Percentiles rank a stretch among this genome's conserved stretches.
phyloP scores from a whole-genome alignment of 73 alveolate species.

The Paramecium pentaurelia region DNA sequence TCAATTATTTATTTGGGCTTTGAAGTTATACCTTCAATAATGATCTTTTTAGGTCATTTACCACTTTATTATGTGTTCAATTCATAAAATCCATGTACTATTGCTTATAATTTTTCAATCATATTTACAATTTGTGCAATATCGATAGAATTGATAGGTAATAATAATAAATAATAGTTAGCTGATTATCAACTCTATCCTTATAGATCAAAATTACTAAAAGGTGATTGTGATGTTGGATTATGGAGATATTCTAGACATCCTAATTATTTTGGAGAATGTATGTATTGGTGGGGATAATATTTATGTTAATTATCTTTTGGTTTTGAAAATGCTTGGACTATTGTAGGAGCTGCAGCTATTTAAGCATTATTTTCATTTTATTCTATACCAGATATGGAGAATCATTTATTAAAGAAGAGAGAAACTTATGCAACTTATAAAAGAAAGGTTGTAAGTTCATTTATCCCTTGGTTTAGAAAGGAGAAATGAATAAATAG shows the following conservation, averaged over 20 bases:
- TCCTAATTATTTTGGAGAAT: slow-evolving; percentile 80
- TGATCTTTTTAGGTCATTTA: slow-evolving; percentile 56
- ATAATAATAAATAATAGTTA: background rate
- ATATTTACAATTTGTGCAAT: background rate
- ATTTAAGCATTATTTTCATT: slow-evolving; percentile 11
- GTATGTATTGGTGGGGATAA: slow-evolving; percentile 75
- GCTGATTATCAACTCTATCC: slow-evolving; percentile 56
- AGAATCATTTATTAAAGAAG: slow-evolving; percentile 31
- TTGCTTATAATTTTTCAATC: background rate
- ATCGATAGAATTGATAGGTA: background rate
- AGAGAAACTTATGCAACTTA: background rate
- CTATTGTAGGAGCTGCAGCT: slow-evolving; percentile 38
- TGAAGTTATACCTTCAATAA: slow-evolving; percentile 51
- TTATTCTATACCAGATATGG: slow-evolving; percentile 58
- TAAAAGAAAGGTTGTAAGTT: background rate
- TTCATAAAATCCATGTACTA: background rate
- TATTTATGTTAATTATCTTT: slow-evolving; percentile 53
- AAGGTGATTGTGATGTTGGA: slow-evolving; percentile 64
- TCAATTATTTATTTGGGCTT: slow-evolving; percentile 29
- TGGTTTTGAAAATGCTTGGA: slow-evolving; percentile 63
- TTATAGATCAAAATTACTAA: slow-evolving; percentile 28
- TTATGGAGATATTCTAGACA: slow-evolving; percentile 79
- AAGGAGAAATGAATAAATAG: background rate
- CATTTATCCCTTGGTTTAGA: slow-evolving; percentile 38
- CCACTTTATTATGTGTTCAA: slow-evolving; percentile 51